Evolutionary conservation across 352 stramenopile species (phyloP), one percentile per base, ranked within the genome.

Genomic region (Blastocystis sp.): DNA sequence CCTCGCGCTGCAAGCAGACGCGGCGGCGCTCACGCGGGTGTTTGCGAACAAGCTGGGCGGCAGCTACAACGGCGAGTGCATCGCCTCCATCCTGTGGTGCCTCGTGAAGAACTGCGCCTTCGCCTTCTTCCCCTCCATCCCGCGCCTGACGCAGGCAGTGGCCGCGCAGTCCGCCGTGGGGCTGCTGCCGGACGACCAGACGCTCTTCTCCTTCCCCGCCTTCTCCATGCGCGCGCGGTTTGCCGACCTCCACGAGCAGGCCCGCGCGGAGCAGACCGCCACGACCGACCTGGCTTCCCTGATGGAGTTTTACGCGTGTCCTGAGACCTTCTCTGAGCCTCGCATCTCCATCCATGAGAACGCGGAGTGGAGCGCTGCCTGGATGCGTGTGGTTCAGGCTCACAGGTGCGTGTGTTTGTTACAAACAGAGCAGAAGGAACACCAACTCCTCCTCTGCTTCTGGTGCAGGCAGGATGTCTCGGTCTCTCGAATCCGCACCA

Each of bases 341-440:
- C 40, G 14, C 11, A 59, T 66, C 4, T 40, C 43, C 64, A 41
- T 5, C 14, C 28, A 81, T 53, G 2, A 9, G 66, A 23, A 5
- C 1, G 43, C 17, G 23, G 71, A 67, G 34, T 81, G 71, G 71
- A 81, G 66, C 71, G 48, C 19, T 81, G 14, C 71, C 52, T 81
- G 71, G 71, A 81, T 66, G 23, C 28, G 43, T 40, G 14, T 43
- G n/a, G 17, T 40, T 62, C 2, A 19, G 43, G 60, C 41, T 45
- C 38, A 40, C 10, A 52, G 14, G 52, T 53, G 9, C 14, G 43
- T 66, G 14, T 81, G 41, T 62, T 62, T 52, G 52, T 69, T 69
- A 69, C 34, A 43, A 64, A 81, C 21, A 10, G 17, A 38, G 21
- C 52, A 81, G 53, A 81, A 81, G 52, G 66, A 64, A 64, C 71